These are phyloP conservation scores for Ulmus americana DNA, from an alignment of 331 rosid species.

Conservation along the genomic window DNA sequence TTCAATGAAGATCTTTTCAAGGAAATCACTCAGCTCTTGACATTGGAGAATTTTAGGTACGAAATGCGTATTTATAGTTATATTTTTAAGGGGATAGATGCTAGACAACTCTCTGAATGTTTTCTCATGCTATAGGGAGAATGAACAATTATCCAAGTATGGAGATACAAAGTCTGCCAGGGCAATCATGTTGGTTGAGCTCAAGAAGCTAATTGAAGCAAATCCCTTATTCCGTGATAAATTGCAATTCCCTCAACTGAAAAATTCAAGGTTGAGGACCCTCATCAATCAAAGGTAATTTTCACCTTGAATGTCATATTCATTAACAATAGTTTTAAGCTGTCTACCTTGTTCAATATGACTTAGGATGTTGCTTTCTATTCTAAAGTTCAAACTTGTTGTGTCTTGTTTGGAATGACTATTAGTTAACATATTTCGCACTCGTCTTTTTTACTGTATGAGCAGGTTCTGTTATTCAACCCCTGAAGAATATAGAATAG, in stretches of 20 bases:
- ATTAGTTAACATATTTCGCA: neutral
- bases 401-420: neutral
- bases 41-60: slow-evolving; percentile 93
- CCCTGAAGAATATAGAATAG: neutral
- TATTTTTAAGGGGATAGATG: neutral
- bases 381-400: slow-evolving; percentile 4
- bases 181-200: slow-evolving; percentile 95
- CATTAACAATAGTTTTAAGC: neutral
- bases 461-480: neutral
- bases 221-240: slow-evolving; percentile 94
- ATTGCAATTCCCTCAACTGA: slow-evolving; percentile 88
- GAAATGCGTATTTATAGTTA: neutral
- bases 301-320: neutral
- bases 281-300: slow-evolving; percentile 90
- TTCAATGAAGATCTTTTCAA: slow-evolving; percentile 90
- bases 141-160: slow-evolving; percentile 90
- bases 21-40: slow-evolving; percentile 98
- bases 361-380: slow-evolving; percentile 4
- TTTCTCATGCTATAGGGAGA: slow-evolving; percentile 51
- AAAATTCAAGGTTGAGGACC: slow-evolving; percentile 88
- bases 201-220: slow-evolving; percentile 92
- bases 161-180: slow-evolving; percentile 97
- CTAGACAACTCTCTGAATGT: slow-evolving; percentile 9
- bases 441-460: neutral
- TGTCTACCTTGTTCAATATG: slow-evolving; percentile 9